Evolutionary conservation across 208 protist species (phyloP).

Genomic region (Blechomonas ayalai): DNA sequence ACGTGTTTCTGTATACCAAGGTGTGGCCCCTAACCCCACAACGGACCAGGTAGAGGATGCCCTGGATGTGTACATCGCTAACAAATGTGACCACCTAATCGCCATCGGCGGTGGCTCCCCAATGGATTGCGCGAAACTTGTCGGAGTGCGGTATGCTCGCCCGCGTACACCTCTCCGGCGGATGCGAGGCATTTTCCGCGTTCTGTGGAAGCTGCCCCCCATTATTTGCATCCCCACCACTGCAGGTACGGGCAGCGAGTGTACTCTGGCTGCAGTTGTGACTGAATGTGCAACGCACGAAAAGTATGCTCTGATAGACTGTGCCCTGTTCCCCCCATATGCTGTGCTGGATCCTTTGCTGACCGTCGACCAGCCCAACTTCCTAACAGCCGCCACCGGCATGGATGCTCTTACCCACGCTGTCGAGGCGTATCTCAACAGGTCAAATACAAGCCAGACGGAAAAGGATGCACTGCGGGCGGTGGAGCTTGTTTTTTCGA

Average conservation of each 20-base stretch:
- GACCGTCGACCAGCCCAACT: constrained; percentile 55
- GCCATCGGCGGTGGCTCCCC: constrained; percentile 80
- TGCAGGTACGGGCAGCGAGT: constrained; percentile 82
- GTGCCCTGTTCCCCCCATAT: constrained; percentile 47
- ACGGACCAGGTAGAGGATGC: constrained; percentile 29
- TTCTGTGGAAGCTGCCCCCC: constrained; percentile 34
- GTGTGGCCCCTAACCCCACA: constrained; percentile 49
- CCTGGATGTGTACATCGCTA: constrained; percentile 18
- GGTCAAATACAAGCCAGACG: constrained; percentile 35
- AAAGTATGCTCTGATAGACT: constrained; percentile 64
- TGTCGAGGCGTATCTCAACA: constrained; percentile 67
- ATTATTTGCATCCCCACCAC: constrained; percentile 77
- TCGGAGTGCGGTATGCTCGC: constrained; percentile 48
- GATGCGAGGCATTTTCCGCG: constrained; percentile 37
- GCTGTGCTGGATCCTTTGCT: constrained; percentile 78
- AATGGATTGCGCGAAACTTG: constrained; percentile 82
- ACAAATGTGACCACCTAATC: constrained; percentile 52
- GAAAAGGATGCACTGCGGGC: constrained; percentile 32
- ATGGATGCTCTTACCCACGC: constrained; percentile 82
- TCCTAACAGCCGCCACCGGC: constrained; percentile 72
- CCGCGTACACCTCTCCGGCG: constrained; percentile 28
- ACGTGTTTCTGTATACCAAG: constrained; percentile 28
- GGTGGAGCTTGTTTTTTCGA: constrained; percentile 41
- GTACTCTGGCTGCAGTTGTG: constrained; percentile 76
- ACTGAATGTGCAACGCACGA: constrained; percentile 24